Percentiles rank a stretch among this genome's conserved stretches.
phyloP scores from a whole-genome alignment of 768 basidiomycete genomes.

The Multifurca ochricompacta region DNA sequence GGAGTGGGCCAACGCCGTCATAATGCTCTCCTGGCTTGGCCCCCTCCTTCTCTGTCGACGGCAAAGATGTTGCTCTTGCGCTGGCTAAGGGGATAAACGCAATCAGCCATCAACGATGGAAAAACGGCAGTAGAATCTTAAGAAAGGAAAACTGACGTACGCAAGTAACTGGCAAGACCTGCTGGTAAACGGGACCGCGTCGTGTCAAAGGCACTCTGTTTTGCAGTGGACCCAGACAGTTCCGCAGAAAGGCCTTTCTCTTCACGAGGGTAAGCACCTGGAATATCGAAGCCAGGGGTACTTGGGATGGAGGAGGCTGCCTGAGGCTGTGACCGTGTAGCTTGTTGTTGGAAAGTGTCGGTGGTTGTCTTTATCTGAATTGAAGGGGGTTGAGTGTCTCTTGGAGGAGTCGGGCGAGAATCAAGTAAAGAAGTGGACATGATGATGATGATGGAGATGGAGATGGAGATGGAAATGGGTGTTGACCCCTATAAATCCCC shows the following conservation, averaged over 20 bases:
- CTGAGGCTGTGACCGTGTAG: background rate
- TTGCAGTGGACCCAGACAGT: background rate
- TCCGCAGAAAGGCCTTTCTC: background rate
- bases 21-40: slow-evolving; percentile 28
- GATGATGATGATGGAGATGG: no score
- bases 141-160: background rate
- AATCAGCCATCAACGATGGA: no score
- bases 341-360: background rate
- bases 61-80: slow-evolving; percentile 25
- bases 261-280: slow-evolving; percentile 14
- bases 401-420: background rate
- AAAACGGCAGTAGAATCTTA: background rate
- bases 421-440: no score
- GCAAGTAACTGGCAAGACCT: background rate
- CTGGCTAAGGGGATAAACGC: no score
- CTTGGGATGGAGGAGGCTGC: background rate
- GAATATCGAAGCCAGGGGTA: slow-evolving; percentile 8
- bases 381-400: background rate
- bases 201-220: background rate
- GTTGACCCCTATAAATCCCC: no score
- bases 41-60: slow-evolving; percentile 30
- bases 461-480: no score
- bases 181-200: background rate
- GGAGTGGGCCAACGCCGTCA: slow-evolving; percentile 42
- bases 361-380: slow-evolving; percentile 16